Evolutionary conservation across 2,329 filamentous ascomycete species (phyloP).

Genomic region (Amauroascus niger): DNA sequence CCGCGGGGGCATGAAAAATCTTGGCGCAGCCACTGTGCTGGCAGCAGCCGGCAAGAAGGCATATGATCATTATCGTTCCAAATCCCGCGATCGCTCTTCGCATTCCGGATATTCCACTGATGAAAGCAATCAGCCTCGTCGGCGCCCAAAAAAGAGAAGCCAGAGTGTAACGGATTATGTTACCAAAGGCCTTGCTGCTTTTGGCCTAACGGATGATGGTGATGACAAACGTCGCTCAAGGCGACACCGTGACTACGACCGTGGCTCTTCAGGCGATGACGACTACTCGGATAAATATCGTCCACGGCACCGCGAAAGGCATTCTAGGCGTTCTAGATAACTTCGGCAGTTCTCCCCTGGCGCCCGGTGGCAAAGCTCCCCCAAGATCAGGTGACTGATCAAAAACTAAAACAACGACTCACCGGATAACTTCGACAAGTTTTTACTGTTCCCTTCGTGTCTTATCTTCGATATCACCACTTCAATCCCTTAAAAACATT

Average conservation of each 20-base stretch:
- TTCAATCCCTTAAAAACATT: too few species aligned
- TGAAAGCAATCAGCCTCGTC: conserved; percentile 48
- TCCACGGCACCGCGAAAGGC: conserved; percentile 21
- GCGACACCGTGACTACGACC: conserved; percentile 24
- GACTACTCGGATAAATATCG: conserved; percentile 34
- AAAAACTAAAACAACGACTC: too few species aligned
- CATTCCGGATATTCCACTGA: conserved; percentile 30
- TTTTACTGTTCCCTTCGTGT: too few species aligned
- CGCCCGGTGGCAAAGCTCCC: too few species aligned
- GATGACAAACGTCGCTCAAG: conserved; percentile 15
- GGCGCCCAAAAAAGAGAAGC: conserved; percentile 38
- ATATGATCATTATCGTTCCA: conserved; percentile 37
- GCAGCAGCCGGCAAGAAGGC: conserved; percentile 42
- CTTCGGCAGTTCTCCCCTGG: neutral
- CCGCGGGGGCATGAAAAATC: conserved; percentile 33
- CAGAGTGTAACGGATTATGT: conserved; percentile 40
- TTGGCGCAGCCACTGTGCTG: conserved; percentile 37
- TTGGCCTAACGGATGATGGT: conserved; percentile 32
- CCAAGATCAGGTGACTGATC: too few species aligned
- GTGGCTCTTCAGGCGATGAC: conserved; percentile 27
- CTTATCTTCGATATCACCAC: too few species aligned
- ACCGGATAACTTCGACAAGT: too few species aligned
- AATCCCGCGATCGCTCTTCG: conserved; percentile 27
- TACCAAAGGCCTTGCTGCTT: conserved; percentile 35
- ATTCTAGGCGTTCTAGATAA: conserved; percentile 7